phyloP scores from a whole-genome alignment of 1,139 yeast genomes.

The Saccharomyces hybrid region DNA sequence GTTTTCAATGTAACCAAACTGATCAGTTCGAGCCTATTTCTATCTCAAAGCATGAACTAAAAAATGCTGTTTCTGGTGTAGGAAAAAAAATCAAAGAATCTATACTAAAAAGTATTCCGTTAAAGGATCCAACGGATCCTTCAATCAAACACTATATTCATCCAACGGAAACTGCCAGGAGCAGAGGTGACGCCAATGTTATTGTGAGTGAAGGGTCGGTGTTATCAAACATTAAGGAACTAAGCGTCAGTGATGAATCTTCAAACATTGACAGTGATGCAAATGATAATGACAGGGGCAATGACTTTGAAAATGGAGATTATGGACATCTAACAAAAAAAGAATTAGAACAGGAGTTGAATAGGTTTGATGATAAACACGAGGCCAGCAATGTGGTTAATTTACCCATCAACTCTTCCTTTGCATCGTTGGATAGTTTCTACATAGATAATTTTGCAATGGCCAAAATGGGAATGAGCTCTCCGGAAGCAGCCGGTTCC shows the following conservation, averaged over 20 bases:
- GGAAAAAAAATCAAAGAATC: conserved; percentile 60
- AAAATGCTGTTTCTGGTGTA: conserved; percentile 72
- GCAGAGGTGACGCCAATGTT: conserved; percentile 9
- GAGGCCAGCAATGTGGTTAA: conserved; percentile 35
- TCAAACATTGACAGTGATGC: conserved; percentile 1
- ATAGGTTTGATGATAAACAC: conserved; percentile 32
- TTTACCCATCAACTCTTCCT: conserved; percentile 62
- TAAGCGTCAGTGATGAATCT: not conserved
- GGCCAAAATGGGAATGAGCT: conserved; percentile 18
- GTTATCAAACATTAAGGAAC: conserved; percentile 9
- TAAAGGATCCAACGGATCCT: conserved; percentile 4
- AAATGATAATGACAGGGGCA: not conserved
- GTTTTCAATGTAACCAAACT: conserved; percentile 26
- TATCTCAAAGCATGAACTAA: conserved; percentile 62
- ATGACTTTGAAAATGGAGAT: conserved; percentile 42
- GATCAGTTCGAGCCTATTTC: too few species aligned
- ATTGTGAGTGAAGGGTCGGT: conserved; percentile 17
- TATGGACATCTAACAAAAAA: conserved; percentile 37
- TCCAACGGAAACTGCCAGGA: not conserved
- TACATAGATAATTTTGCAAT: too few species aligned
- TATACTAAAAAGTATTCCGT: conserved; percentile 45
- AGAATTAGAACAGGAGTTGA: conserved; percentile 9
- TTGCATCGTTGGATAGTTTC: conserved; percentile 65
- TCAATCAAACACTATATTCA: not conserved
- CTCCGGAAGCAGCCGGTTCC: conserved; percentile 5